Percentiles rank a stretch among this genome's conserved stretches.
Evolutionary conservation across 2,329 filamentous ascomycete species (phyloP).

Genomic region (Ceratocystis destructans): DNA sequence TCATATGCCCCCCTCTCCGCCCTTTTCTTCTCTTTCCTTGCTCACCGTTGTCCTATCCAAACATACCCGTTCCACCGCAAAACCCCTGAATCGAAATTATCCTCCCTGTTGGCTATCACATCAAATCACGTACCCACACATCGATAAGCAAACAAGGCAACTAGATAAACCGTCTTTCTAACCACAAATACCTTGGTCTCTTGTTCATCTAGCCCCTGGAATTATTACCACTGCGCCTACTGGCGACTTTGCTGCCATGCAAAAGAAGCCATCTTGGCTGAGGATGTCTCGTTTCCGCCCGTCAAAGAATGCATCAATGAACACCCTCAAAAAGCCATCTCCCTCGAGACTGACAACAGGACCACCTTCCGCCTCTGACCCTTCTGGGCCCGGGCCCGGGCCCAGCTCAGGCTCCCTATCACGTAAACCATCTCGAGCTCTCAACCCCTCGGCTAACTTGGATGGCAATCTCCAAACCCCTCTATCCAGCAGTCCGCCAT

Average conservation of each 20-base stretch:
- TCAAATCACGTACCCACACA: background rate
- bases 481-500: slow-evolving; percentile 10
- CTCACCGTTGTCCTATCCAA: background rate
- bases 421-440: slow-evolving; percentile 14
- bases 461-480: slow-evolving; percentile 11
- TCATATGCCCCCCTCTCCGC: background rate
- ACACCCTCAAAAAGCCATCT: background rate
- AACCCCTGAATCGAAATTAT: slow-evolving; percentile 1
- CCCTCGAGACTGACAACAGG: background rate
- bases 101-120: background rate
- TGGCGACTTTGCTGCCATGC: slow-evolving; percentile 40
- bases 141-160: background rate
- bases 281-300: slow-evolving; percentile 40
- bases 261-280: slow-evolving; percentile 43
- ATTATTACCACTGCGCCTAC: slow-evolving; percentile 93
- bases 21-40: background rate
- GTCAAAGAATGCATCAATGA: slow-evolving; percentile 32
- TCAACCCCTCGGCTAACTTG: slow-evolving; percentile 10
- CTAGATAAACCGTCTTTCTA: background rate
- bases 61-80: background rate
- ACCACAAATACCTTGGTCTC: slow-evolving; percentile 9
- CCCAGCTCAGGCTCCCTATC: slow-evolving; percentile 9
- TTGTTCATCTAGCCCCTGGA: slow-evolving; percentile 38
- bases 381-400: slow-evolving; percentile 4
- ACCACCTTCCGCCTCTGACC: background rate